These are phyloP conservation scores for Colletotrichum orbiculare DNA, from an alignment of 2,329 filamentous ascomycete species.

Conservation along the genomic window DNA sequence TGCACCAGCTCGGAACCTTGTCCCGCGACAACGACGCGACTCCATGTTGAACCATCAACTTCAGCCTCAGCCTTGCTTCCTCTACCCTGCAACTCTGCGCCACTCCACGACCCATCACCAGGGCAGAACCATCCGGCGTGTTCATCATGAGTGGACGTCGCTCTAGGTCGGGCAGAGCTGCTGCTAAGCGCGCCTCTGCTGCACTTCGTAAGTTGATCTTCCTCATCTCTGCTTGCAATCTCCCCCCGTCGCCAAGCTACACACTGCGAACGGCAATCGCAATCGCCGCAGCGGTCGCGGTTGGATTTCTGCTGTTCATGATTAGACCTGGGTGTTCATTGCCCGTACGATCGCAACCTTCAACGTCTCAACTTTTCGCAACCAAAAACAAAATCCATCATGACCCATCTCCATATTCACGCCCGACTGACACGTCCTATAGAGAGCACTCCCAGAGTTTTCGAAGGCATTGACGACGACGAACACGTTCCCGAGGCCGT, in stretches of 20 bases:
- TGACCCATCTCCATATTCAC: too few species aligned
- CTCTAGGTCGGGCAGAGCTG: constrained; percentile 62
- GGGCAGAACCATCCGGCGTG: not conserved
- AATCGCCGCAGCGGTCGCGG: too few species aligned
- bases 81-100: constrained; percentile 1
- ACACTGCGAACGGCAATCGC: not conserved
- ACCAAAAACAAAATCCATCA: not conserved
- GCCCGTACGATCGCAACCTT: not conserved
- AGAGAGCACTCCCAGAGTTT: constrained; percentile 57
- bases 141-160: constrained; percentile 31
- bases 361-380: constrained; percentile 44
- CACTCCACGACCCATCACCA: not conserved
- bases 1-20: constrained; percentile 14
- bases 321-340: too few species aligned
- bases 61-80: constrained; percentile 25
- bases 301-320: too few species aligned
- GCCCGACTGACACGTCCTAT: constrained; percentile 13
- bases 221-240: not conserved
- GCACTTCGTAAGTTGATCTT: constrained; percentile 57
- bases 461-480: constrained; percentile 52
- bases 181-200: constrained; percentile 64
- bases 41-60: constrained; percentile 26
- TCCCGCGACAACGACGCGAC: constrained; percentile 29
- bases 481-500: constrained; percentile 51
- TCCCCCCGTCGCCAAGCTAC: not conserved